Evolutionary conservation across 2,329 filamentous ascomycete species (phyloP).

Genomic region (Aspergillus tanneri): DNA sequence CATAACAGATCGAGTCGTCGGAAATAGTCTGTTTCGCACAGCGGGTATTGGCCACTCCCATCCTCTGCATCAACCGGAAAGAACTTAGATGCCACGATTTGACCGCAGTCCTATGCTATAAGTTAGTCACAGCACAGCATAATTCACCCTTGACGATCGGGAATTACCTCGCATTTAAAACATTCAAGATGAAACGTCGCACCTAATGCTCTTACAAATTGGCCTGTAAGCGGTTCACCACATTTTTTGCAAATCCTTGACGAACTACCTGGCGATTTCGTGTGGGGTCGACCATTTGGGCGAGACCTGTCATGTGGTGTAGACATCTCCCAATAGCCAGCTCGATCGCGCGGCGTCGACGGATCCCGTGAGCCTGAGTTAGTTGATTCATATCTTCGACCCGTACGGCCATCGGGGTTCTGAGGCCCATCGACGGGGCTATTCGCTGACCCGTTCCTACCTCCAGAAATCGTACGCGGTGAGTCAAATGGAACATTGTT

Average conservation of each 20-base stretch:
- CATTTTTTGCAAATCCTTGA: slow-evolving; percentile 77
- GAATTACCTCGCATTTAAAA: slow-evolving; percentile 88
- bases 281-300: slow-evolving; percentile 36
- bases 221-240: slow-evolving; percentile 79
- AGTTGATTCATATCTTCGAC: slow-evolving; percentile 33
- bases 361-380: slow-evolving; percentile 23
- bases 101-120: slow-evolving; percentile 75
- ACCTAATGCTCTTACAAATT: slow-evolving; percentile 91
- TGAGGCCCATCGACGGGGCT: slow-evolving; percentile 27
- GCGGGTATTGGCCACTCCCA: slow-evolving; percentile 78
- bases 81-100: slow-evolving; percentile 98
- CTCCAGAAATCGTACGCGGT: slow-evolving; percentile 32
- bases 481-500: slow-evolving; percentile 37
- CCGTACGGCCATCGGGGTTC: slow-evolving; percentile 31
- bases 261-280: slow-evolving; percentile 38
- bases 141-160: no score
- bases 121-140: slow-evolving; percentile 23
- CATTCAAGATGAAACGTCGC: slow-evolving; percentile 96
- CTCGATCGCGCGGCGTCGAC: slow-evolving; percentile 29
- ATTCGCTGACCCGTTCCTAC: slow-evolving; percentile 22
- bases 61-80: slow-evolving; percentile 93
- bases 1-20: slow-evolving; percentile 86
- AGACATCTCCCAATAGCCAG: slow-evolving; percentile 34
- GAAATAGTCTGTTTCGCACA: slow-evolving; percentile 98
- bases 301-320: slow-evolving; percentile 38